Evolutionary conservation across 2,329 filamentous ascomycete genomes (phyloP).

Genomic region (Alternaria atra): DNA sequence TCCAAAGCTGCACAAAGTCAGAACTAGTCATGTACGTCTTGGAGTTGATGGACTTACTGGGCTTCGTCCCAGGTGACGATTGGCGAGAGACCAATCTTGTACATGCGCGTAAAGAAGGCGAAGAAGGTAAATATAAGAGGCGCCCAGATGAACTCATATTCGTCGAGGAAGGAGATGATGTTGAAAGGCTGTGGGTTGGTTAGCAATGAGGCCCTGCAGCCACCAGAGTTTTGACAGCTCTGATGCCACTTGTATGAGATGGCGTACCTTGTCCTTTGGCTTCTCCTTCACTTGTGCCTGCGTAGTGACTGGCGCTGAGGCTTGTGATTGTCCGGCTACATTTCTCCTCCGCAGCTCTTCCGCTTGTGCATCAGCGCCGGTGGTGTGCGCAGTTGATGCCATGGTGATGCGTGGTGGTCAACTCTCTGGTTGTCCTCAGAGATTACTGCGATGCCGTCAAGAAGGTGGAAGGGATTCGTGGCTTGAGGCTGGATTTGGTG

Average conservation of each 20-base stretch:
- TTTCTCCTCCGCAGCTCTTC: constrained; percentile 59
- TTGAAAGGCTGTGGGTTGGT: constrained; percentile 56
- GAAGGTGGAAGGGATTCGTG: constrained; percentile 25
- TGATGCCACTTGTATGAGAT: background rate
- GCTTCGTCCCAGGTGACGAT: constrained; percentile 82
- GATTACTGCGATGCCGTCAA: constrained; percentile 7
- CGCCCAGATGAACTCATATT: constrained; percentile 70
- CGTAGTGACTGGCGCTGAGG: constrained; percentile 39
- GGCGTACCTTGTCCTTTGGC: constrained; percentile 58
- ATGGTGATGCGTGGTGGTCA: constrained; percentile 27
- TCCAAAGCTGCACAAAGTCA: constrained; percentile 71
- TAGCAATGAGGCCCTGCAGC: constrained; percentile 21
- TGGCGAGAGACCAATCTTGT: constrained; percentile 72
- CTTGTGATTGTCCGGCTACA: constrained; percentile 42
- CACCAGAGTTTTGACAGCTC: constrained; percentile 9
- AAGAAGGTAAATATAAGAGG: constrained; percentile 70
- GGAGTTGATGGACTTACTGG: constrained; percentile 62
- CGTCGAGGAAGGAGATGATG: constrained; percentile 69
- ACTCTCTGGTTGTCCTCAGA: background rate
- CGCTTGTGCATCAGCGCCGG: constrained; percentile 53
- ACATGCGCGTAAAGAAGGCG: constrained; percentile 73
- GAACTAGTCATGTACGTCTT: constrained; percentile 11
- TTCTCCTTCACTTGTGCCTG: constrained; percentile 53
- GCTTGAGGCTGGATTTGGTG: constrained; percentile 19
- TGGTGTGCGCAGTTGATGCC: constrained; percentile 44